Evolutionary conservation across 371 early-diverging fungal genomes (phyloP), one percentile per base, ranked within the genome.

Genomic region (Mucor mucedo): DNA sequence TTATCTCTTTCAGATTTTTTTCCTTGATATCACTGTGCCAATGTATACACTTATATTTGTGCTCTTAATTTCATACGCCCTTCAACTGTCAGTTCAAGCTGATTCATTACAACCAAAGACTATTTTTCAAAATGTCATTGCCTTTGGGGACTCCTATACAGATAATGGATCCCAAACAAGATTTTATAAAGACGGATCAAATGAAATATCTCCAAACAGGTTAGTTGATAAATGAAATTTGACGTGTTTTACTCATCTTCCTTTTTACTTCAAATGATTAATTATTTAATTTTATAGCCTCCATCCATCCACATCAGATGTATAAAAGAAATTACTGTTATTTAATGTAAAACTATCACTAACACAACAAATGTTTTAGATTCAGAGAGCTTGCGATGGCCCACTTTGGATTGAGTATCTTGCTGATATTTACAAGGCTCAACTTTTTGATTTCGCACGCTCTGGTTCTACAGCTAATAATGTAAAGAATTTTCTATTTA

Each of bases 91-190:
- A 44, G 14, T 14, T 44, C 44, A 44, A 14, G 14, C 44, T 44
- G 44, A 14, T 14, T 16, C 16, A n/a, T 16, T n/a, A 44, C 5
- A 44, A n/a, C 44, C 44, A 44, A 44, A 44, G 14, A 14, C 55
- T 9, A 41, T 28, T 7, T 57, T 57, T 30, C 44, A 47, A n/a
- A 45, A 55, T 13, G 44, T 66, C 6, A 14, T 56, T 49, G 61
- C 57, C 4, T 66, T 66, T 61, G 66, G 66, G n/a, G 66, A 66
- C 32, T 66, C 66, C 14, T 66, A 66, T n/a, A 56, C 66, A 9
- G 66, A 61, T 16, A 52, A 66, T 56, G 56, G 55, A 0, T 60
- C 62, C 1, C 21, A 56, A 2, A 48, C 60, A 33, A 9, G 14
- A 11, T 60, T 61, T 21, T 66, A 61, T 52, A 30, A 50, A 30